Conservation (phyloP, 1,139 yeast species). For the Geotrichum restrictum region DNA sequence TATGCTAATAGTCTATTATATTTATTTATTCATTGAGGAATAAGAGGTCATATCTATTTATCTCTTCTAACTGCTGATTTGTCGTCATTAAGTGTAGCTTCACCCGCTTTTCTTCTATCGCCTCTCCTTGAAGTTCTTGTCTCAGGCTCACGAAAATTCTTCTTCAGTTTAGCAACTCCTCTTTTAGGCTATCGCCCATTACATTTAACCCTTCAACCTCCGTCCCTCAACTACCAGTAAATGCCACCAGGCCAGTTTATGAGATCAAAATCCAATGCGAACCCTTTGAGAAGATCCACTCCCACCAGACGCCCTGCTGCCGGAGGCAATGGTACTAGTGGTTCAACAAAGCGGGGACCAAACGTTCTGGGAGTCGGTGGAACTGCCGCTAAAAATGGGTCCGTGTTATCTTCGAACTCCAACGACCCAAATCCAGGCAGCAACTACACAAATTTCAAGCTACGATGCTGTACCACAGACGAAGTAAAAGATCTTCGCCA, state of each 20-base stretch:
- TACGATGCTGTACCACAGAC: slow-evolving; percentile 68
- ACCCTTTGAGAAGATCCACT: slow-evolving; percentile 17
- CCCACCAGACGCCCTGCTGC: slow-evolving; percentile 11
- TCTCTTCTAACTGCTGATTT: not conserved
- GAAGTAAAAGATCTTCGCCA: slow-evolving; percentile 73
- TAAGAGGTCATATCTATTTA: not conserved
- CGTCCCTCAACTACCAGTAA: slow-evolving; percentile 2
- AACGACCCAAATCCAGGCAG: slow-evolving; percentile 16
- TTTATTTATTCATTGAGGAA: slow-evolving; percentile 1
- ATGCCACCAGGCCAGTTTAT: slow-evolving; percentile 18
- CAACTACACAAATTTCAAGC: slow-evolving; percentile 55
- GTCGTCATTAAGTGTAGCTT: not conserved
- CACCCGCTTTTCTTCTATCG: not conserved
- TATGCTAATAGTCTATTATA: not conserved
- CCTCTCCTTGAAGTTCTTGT: not conserved
- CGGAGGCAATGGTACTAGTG: not conserved
- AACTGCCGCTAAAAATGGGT: slow-evolving; percentile 12
- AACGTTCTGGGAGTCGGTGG: slow-evolving; percentile 18
- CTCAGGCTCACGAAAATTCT: not conserved
- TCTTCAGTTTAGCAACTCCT: not conserved
- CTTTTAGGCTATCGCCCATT: not conserved
- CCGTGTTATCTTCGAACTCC: slow-evolving; percentile 13
- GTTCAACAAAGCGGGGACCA: slow-evolving; percentile 14
- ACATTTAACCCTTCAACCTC: not conserved
- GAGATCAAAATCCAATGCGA: slow-evolving; percentile 16